Evolutionary conservation across 1,284 basidiomycete species (phyloP), one percentile per base, ranked within the genome.

Genomic region (Ustilago esculenta): DNA sequence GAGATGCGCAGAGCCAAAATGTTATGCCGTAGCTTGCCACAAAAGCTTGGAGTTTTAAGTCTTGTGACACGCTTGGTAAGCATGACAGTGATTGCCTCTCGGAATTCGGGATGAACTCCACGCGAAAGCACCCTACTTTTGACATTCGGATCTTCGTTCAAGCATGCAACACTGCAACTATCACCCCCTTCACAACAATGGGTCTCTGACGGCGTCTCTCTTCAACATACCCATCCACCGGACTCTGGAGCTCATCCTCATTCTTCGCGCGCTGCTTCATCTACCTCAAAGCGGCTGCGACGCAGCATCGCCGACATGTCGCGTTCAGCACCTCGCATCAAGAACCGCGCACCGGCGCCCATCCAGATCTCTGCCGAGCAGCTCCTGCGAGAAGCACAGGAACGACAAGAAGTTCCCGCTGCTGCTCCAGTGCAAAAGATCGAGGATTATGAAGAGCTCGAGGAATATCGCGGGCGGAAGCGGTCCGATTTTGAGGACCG

Each of bases 301-400:
- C 20, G 55, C 34, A 47, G 27, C 56, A 5, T 35, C 23, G n/a
- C 77, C 84, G 54, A 11, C 36, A 69, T 69, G 66, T 69, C 66
- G 10, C 50, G 59, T 46, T 37, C 66, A 33, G 85, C 85, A 4
- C 86, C 86, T 14, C 79, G 91, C 64, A 93, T 97, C 72, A 94
- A 94, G 86, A 97, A 97, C 83, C 87, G 94, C 48, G 94, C 94
- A 20, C 89, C 94, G 24, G 94, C 94, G 55, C 90, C 92, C 53
- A 86, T 97, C 66, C 94, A 96, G 90, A 95, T 98, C 84, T 96
- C 94, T 50, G 92, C 95, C 25, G 95, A 98, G 84, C 95, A 99
- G 85, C 89, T 98, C 37, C 86, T 98, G 14, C 90, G 96, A 77
- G 96, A 98, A 85, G 92, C 96, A 36, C 93, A 98, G 88, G 96